Evolutionary conservation across 2,329 filamentous ascomycete species (phyloP), one percentile per base, ranked within the genome.

Genomic region (Remersonia thermophila): DNA sequence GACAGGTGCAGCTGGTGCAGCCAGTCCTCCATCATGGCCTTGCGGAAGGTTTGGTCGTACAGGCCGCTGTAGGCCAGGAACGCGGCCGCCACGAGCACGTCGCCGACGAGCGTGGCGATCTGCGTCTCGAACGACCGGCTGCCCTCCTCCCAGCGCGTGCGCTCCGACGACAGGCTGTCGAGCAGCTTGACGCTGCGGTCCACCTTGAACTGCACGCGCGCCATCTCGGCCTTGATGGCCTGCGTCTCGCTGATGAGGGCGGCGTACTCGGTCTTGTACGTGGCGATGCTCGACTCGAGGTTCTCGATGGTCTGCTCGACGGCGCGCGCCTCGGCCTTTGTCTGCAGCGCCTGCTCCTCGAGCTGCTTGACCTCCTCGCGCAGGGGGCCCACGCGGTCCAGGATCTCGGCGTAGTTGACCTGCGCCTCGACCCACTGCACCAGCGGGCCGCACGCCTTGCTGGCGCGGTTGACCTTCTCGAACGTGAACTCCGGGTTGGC

Each of bases 91-190:
- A 95, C 80, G 42, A 98, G 71, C 33, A 95, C 89, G 54, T 98
- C 91, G 43, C 91, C 91, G 27, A 98, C 84, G 35, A 98, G 76
- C 2, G 91, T 98, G 58, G 83, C 83, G 55, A 98, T 96, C 56
- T 98, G 91, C 2, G 87, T 93, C 59, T 96, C 89, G 56, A 98
- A 98, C 0, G 89, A 95, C 62, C 82, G 93, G 71, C 91, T 98
- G 49, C 87, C 87, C 52, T 89, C 84, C 54, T 98, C 91, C 91
- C 91, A 98, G 53, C 91, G 80, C 27, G 73, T 75, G 58, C 89
- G 76, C 63, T 98, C 91, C 4, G 89, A 95, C 7, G 91, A 93
- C 47, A 98, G 67, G 60, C 87, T 95, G 60, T 95, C 89, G 14
- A 98, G 77, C 32, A 98, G 70, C 52, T 86, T 80, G 44, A 95